Percentiles rank a stretch among this genome's conserved stretches.
phyloP scores from a whole-genome alignment of 345 rosid genomes.

The Eucalyptus cladocalyx region DNA sequence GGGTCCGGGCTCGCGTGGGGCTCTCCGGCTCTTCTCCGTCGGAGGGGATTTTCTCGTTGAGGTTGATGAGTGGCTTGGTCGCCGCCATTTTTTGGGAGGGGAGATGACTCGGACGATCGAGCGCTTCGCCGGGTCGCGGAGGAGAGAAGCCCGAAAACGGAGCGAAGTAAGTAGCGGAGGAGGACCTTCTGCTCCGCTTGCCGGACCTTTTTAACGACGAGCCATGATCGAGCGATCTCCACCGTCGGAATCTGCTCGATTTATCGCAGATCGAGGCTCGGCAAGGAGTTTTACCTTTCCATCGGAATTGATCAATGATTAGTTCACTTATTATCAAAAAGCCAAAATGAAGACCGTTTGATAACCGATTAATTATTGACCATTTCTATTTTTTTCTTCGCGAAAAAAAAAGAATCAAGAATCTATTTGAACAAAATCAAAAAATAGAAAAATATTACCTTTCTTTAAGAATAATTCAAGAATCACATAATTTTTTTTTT shows the following conservation, averaged over 20 bases:
- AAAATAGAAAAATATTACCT: too few species aligned
- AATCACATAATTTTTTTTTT: too few species aligned
- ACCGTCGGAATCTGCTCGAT: not conserved
- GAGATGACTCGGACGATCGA: not conserved
- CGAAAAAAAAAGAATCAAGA: too few species aligned
- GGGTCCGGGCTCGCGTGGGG: conserved; percentile 10
- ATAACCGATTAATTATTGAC: too few species aligned
- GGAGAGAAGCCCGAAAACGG: not conserved
- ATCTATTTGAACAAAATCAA: too few species aligned
- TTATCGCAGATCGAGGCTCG: not conserved
- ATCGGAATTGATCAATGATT: not conserved
- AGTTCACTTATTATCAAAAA: too few species aligned
- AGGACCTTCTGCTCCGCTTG: not conserved
- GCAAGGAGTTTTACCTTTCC: not conserved
- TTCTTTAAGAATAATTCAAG: too few species aligned
- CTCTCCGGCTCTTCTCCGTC: conserved; percentile 6
- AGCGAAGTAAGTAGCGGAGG: not conserved
- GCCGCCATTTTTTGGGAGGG: conserved; percentile 29
- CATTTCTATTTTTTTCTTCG: too few species aligned
- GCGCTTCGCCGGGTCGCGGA: not conserved
- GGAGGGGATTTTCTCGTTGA: conserved; percentile 18
- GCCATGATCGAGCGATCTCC: not conserved
- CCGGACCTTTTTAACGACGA: not conserved
- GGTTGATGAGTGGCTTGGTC: conserved; percentile 4
- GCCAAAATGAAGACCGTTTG: too few species aligned